These are phyloP conservation scores for Xylariales sp. DNA, from an alignment of 2,329 filamentous ascomycete species.

Conservation along the genomic window DNA sequence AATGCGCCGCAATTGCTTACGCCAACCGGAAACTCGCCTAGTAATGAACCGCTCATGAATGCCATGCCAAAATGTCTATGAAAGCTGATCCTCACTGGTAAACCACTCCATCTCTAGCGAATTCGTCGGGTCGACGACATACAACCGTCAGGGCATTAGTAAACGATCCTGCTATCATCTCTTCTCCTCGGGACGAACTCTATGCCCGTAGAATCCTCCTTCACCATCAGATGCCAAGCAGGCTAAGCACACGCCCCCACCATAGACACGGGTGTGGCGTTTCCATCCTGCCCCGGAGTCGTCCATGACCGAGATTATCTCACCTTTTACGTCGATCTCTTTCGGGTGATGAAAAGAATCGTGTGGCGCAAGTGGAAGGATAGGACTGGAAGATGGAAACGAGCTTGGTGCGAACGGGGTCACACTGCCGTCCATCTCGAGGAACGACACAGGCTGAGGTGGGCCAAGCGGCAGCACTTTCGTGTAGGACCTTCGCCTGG, in stretches of 20 bases:
- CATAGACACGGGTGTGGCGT: slow-evolving; percentile 55
- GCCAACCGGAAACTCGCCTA: no score
- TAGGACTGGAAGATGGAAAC: slow-evolving; percentile 43
- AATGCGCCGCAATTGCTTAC: no score
- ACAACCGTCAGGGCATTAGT: no score
- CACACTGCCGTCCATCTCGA: slow-evolving; percentile 17
- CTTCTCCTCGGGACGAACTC: slow-evolving; percentile 48
- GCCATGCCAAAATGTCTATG: no score
- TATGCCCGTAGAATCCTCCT: slow-evolving; percentile 50
- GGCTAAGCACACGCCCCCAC: slow-evolving; percentile 52
- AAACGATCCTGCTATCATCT: no score
- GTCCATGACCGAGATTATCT: slow-evolving; percentile 46
- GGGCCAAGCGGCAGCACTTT: slow-evolving; percentile 32
- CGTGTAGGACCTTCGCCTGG: slow-evolving; percentile 39
- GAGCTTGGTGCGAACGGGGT: slow-evolving; percentile 41
- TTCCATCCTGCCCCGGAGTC: slow-evolving; percentile 47
- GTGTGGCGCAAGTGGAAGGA: slow-evolving; percentile 43
- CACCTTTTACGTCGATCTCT: slow-evolving; percentile 42
- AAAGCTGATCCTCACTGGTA: no score
- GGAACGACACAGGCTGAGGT: slow-evolving; percentile 13
- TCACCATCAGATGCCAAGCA: slow-evolving; percentile 44
- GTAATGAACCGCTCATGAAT: no score
- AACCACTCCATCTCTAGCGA: no score
- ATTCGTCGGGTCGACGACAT: no score
- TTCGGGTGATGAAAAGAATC: slow-evolving; percentile 27